phyloP scores from a whole-genome alignment of 495 filamentous ascomycete species.

The Podospora comata region DNA sequence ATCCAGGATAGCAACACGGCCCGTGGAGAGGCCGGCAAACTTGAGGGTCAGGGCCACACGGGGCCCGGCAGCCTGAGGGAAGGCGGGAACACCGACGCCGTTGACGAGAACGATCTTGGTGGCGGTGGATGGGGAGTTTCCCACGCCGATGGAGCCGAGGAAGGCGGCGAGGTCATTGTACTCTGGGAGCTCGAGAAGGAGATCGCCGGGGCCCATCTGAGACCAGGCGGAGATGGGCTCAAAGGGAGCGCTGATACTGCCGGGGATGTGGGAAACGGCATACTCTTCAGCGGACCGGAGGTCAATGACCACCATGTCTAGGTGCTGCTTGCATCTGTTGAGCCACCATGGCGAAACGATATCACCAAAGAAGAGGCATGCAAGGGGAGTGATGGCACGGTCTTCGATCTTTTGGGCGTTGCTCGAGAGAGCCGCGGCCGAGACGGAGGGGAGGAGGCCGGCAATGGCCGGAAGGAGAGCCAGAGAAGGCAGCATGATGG shows the following conservation, averaged over 20 bases:
- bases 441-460: background rate
- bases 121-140: conserved; percentile 21
- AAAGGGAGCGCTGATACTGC: conserved; percentile 21
- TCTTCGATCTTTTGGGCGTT: conserved; percentile 1
- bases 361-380: conserved; percentile 21
- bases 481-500: background rate
- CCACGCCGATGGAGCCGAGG: conserved; percentile 22
- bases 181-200: conserved; percentile 24
- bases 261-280: conserved; percentile 24
- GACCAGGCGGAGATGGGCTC: conserved; percentile 27
- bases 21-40: conserved; percentile 25
- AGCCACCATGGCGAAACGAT: conserved; percentile 26
- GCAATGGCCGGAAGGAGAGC: conserved; percentile 5
- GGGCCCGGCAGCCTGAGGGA: conserved; percentile 28
- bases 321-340: conserved; percentile 17
- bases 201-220: conserved; percentile 22
- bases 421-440: conserved; percentile 1
- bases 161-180: conserved; percentile 17
- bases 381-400: conserved; percentile 24
- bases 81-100: conserved; percentile 23
- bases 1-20: conserved; percentile 26
- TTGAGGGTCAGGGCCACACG: conserved; percentile 28
- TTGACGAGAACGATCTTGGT: conserved; percentile 29
- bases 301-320: conserved; percentile 24
- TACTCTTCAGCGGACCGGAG: conserved; percentile 23